Base-by-base conservation (phyloP, 306 rosid species). In the Cucurbita argyrosperma region DNA sequence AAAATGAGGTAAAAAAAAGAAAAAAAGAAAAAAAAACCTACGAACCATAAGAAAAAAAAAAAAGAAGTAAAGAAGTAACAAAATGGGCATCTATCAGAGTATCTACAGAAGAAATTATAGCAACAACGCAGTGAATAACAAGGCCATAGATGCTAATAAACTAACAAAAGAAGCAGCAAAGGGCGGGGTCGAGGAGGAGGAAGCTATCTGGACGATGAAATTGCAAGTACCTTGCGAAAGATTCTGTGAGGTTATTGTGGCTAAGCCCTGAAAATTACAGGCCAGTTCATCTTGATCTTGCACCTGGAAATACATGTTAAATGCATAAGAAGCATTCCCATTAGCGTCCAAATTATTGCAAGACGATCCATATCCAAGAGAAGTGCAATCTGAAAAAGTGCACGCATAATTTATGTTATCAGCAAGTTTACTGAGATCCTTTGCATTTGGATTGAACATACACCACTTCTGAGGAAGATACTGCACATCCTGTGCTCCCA, bases 321-420 rank as follows among this genome's bases (percentile, higher is more conserved):
- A 94, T 0, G 99, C 99, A 59, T 94, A 94, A 0, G 99, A 94
- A 5, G 90, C 96, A 76, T 94, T 91, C 53, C 96, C 99, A 75
- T 89, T 88, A 6, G 91, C 89, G 62, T 91, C 99, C 80, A 94
- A 60, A 21, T 35, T 79, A 71, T 94, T 94, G 87, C 99, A 94
- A 57, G 97, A 87, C 12, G 99, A 94, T 4, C 99, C 97, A 55
- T 94, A 94, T 10, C 90, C 96, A 6, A 94, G 95, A 11, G 97
- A 80, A 1, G 99, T 94, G 82, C 99, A 94, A 69, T 94, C 99
- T 3, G 85, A 78, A 38, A 2, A 79, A 9, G 97, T 84, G 86
- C 99, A 94, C 5, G 99, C 97, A 58, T 62, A 94, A 8, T 89
- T 53, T 54, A 94, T 85, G 55, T 88, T 94, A n/a, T 88, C 97